Evolutionary conservation across 495 filamentous ascomycete species (phyloP), one percentile per base, ranked within the genome.

Genomic region (Penicillium manginii): DNA sequence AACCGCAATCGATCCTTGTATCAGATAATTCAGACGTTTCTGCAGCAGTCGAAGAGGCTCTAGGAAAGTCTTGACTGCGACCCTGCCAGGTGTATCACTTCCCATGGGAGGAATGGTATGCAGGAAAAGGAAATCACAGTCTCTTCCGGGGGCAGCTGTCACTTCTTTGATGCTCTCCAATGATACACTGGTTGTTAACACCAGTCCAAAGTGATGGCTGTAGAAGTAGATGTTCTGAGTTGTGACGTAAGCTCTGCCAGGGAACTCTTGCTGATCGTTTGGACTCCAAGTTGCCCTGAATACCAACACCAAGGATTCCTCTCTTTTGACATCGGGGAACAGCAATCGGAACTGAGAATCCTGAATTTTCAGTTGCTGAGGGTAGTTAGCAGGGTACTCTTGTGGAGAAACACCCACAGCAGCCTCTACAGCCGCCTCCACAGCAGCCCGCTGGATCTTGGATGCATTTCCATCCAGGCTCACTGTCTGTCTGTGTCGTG

Each of bases 71-170:
- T 96, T 97, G 54, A 98, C 83, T 0, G 89, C 91, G 52, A 97
- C 83, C 43, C 91, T 81, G 2, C 88, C 85, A 23, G 86, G 87
- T 2, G 81, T 85, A 37, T 83, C 83, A 40, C 83, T 79, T 33
- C 86, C 82, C n/a, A 80, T 73, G 2, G 72, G 65, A 40, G 85
- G 80, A 55, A 88, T 87, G 9, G 96, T 78, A 66, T 98, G 94
- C 46, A 98, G 74, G 73, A 90, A 97, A 18, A 98, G 82, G 69
- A 93, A 96, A 71, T 98, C 94, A 68, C 91, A 96, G 58, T 98
- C 93, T 62, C 87, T 84, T 33, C 93, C 96, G 22, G 90, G 86
- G 11, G 92, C 91, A 40, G 91, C 90, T 19, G 92, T 97, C 46
- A 98, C 90, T 69, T 97, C 94, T 37, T 83, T 82, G 57, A 98